Base-by-base conservation (phyloP, 2,329 filamentous ascomycete genomes). In the Rutstroemia sp. region DNA sequence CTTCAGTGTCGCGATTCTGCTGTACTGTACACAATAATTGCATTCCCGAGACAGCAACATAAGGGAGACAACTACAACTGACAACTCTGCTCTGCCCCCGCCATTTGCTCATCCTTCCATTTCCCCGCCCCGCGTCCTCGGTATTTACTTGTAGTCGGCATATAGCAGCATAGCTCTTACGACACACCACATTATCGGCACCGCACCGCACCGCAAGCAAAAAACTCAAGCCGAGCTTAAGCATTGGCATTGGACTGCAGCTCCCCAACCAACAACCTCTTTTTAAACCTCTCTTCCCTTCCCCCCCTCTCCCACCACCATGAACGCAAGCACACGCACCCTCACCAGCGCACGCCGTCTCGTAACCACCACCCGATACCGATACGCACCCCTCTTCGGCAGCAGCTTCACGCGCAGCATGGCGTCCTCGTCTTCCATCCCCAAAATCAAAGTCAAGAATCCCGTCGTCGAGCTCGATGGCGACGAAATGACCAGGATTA, bases 361-460 rank as follows among this genome's bases (percentile, higher is more conserved):
- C 39, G 39, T 16, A 34, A 14, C 30, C 30, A 34, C 30, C 30
- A 34, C 30, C 30, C 9, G 30, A 34, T 34, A 34, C 10, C 30
- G 30, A 46, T 57, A 49, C 54, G 12, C 38, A 2, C 54, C 44
- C 8, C 45, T 23, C 48, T 64, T 66, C 39, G 65, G 63, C 44
- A 23, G 58, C 18, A 57, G 61, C 25, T 62, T 67, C 51, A 58
- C 66, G 53, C 73, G 77, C 71, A 78, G 68, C 67, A 83, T 86
- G 81, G 77, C 79, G 57, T 70, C 70, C 62, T 77, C 79, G 58
- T 5, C 52, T 14, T 70, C 70, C 60, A 73, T 79, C 67, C 78
- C 82, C 70, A 99, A 97, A 87, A 97, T 97, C 82, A 94, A 95
- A 83, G 94, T 99, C 79, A 92, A 95, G 85, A 97, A 96, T 77